Conservation (phyloP, 768 basidiomycete genomes). For the Hygrophoropsis aurantiaca region DNA sequence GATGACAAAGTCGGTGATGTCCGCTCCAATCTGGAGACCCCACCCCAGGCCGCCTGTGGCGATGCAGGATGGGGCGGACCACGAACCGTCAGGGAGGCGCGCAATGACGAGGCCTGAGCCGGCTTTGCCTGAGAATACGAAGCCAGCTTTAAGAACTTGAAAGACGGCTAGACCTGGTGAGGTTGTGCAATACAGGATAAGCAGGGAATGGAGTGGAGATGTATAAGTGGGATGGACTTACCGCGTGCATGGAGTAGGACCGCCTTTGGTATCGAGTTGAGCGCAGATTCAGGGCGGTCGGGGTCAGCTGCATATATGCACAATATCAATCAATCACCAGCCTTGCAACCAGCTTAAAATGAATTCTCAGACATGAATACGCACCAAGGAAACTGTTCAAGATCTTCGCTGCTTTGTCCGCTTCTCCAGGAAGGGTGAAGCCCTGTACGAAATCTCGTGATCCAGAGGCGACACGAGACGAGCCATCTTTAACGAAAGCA, state of each 20-base stretch:
- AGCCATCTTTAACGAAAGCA: slow-evolving; percentile 67
- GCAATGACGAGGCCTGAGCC: slow-evolving; percentile 93
- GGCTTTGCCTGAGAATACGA: slow-evolving; percentile 93
- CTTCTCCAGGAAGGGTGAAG: slow-evolving; percentile 89
- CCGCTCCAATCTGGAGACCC: slow-evolving; percentile 95
- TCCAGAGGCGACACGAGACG: slow-evolving; percentile 68
- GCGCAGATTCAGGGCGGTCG: slow-evolving; percentile 80
- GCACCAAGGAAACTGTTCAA: slow-evolving; percentile 87
- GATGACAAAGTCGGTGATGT: slow-evolving; percentile 93
- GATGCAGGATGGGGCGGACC: slow-evolving; percentile 97
- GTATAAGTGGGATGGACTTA: slow-evolving; percentile 25
- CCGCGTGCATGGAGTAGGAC: slow-evolving; percentile 90
- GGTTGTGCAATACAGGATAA: background rate
- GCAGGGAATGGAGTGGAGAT: background rate
- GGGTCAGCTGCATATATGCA: slow-evolving; percentile 68
- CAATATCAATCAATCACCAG: background rate
- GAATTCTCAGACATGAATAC: slow-evolving; percentile 9
- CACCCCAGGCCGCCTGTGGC: slow-evolving; percentile 93
- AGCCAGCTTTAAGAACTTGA: slow-evolving; percentile 91
- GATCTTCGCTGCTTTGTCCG: slow-evolving; percentile 92
- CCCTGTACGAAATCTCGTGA: slow-evolving; percentile 79
- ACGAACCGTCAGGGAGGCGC: slow-evolving; percentile 90
- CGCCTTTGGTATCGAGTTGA: slow-evolving; percentile 92
- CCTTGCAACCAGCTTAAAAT: background rate
- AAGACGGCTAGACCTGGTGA: slow-evolving; percentile 94